Evolutionary conservation across 441 rosid species (phyloP).

Genomic region (Populus hybrid): DNA sequence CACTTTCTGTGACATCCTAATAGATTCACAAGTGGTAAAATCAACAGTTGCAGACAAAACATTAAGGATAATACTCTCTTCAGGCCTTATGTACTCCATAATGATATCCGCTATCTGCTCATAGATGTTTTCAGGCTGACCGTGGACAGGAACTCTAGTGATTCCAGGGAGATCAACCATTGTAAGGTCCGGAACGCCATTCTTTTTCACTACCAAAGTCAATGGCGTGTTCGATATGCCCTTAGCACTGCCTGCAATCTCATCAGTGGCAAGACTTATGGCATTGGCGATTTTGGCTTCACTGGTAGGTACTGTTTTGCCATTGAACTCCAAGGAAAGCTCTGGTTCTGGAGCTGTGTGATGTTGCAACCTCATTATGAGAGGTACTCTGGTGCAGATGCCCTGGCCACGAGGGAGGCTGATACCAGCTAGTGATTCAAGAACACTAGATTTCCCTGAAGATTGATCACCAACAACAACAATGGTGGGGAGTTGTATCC

Average conservation of each 20-base stretch:
- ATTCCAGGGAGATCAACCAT: conserved; percentile 52
- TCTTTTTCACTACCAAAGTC: conserved; percentile 29
- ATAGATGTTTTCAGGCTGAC: conserved; percentile 26
- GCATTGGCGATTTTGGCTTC: background rate
- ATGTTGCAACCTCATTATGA: too few species aligned
- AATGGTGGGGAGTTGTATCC: conserved; percentile 35
- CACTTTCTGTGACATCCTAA: conserved; percentile 39
- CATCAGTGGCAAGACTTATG: too few species aligned
- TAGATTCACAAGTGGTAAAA: conserved; percentile 40
- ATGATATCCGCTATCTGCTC: conserved; percentile 18
- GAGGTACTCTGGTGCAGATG: too few species aligned
- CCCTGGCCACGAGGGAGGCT: too few species aligned
- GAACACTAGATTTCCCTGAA: conserved; percentile 37
- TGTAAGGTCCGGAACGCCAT: conserved; percentile 40
- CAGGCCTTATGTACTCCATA: conserved; percentile 40
- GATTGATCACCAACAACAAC: conserved; percentile 42
- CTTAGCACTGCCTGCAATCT: conserved; percentile 28
- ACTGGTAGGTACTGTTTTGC: too few species aligned
- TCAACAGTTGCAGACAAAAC: conserved; percentile 42
- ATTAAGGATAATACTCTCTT: conserved; percentile 39
- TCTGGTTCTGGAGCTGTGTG: too few species aligned
- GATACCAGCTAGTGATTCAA: too few species aligned
- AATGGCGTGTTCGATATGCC: conserved; percentile 30
- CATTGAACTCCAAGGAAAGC: too few species aligned
- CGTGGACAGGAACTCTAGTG: conserved; percentile 40